Conservation (phyloP, 1,284 basidiomycete species). For the Cystobasidium sp. region DNA sequence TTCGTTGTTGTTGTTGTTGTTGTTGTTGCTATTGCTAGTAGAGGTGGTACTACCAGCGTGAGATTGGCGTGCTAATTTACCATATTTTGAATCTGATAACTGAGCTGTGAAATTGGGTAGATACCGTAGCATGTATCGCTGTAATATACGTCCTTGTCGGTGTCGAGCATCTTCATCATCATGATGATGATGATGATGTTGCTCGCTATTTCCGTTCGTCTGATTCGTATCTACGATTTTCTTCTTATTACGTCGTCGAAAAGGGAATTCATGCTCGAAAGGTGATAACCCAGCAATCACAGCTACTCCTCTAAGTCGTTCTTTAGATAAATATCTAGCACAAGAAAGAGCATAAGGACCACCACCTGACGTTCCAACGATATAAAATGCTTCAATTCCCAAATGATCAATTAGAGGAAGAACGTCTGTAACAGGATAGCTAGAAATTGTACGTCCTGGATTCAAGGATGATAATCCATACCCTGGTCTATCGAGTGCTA, state of each 20-base stretch:
- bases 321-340: constrained; percentile 1
- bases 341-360: constrained; percentile 33
- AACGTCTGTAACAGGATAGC: constrained; percentile 16
- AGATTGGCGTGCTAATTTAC: not conserved
- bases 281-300: constrained; percentile 23
- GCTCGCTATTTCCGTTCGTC: not conserved
- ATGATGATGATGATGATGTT: no score
- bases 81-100: not conserved
- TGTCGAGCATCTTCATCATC: no score
- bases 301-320: constrained; percentile 10
- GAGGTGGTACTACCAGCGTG: not conserved
- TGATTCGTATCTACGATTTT: not conserved
- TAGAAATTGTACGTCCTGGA: constrained; percentile 1
- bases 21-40: not conserved
- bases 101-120: constrained; percentile 7
- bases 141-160: no score
- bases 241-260: not conserved
- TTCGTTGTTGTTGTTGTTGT: not conserved
- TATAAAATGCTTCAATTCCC: not conserved
- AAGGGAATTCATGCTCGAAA: not conserved
- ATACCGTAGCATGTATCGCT: constrained; percentile 5
- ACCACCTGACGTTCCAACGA: constrained; percentile 26
- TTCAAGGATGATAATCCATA: constrained; percentile 28
- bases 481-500: constrained; percentile 28
- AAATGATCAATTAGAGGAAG: constrained; percentile 17